Conservation (phyloP, 257 asterid species). For the Petunia axillaris region DNA sequence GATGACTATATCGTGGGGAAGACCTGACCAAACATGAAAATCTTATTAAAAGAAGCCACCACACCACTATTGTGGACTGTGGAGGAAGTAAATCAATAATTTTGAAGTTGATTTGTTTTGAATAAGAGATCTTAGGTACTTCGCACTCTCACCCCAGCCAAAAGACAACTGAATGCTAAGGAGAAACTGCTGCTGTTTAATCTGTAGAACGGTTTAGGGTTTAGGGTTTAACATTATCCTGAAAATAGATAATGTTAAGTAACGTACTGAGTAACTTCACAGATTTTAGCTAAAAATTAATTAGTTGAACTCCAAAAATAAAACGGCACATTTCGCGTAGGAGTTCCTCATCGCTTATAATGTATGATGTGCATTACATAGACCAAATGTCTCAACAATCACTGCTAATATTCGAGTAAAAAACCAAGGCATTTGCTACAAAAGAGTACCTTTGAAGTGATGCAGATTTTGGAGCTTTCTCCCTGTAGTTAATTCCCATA, state of each 20-base stretch:
- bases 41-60: not conserved
- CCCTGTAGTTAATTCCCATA: conserved; percentile 90
- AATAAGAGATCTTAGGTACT: not conserved
- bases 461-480: conserved; percentile 60
- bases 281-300: not conserved
- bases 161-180: not conserved
- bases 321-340: not conserved
- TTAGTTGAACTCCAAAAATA: not conserved
- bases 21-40: not conserved
- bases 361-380: not conserved
- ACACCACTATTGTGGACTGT: not conserved
- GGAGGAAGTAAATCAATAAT: not conserved
- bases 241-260: not conserved
- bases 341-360: not conserved
- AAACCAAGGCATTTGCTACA: conserved; percentile 6
- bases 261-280: not conserved
- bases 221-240: no score
- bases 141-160: conserved; percentile 3
- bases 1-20: not conserved
- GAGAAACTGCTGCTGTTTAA: not conserved
- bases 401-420: conserved; percentile 12
- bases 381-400: not conserved
- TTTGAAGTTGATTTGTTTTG: not conserved
- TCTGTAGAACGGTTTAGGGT: not conserved
- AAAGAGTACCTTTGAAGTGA: conserved; percentile 62